Evolutionary conservation across 371 early-diverging fungal genomes (phyloP), one percentile per base, ranked within the genome.

Genomic region (Rhizopus sp.): DNA sequence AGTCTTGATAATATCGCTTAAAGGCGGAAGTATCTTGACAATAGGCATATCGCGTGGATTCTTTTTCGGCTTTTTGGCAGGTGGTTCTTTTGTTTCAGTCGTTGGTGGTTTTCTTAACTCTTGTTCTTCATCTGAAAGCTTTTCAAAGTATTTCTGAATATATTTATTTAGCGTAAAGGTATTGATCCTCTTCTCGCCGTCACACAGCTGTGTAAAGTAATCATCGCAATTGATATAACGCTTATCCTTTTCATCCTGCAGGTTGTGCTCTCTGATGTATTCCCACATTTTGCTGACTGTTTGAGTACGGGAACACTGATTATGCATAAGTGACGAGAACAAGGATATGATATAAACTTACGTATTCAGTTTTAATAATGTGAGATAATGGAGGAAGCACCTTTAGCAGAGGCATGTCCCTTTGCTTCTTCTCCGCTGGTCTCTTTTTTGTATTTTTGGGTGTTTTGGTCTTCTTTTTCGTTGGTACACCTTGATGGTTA

Each of bases 281-380:
- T 40, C 71, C 82, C 82, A 82, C 23, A 82, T 37, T 15, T 62
- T 55, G 50, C 78, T 83, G 1, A 81, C 81, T 23, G 77, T 64
- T 53, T 70, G 64, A 29, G 75, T 60, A 37, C 80, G 56, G 3
- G 79, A 59, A n/a, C 73, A 57, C 77, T 75, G 23, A 23, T 23
- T 23, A 23, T 23, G 2, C 23, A 23, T 23, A 23, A 23, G 23
- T 23, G 23, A 23, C 23, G 23, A 23, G 23, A 23, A 23, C 23
- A 23, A 23, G 23, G 23, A 23, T 46, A 15, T 12, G 9, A 41
- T 7, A 5, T 42, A 29, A 16, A 50, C 51, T 55, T 57, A 63
- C 47, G 38, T 50, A 33, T 45, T 54, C 45, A n/a, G 52, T 62
- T 9, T 41, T 37, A 41, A 58, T 62, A 48, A 78, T 69, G 33